These are phyloP conservation scores for Annulohypoxylon truncatum DNA, from an alignment of 2,329 filamentous ascomycete genomes.

Conservation along the genomic window DNA sequence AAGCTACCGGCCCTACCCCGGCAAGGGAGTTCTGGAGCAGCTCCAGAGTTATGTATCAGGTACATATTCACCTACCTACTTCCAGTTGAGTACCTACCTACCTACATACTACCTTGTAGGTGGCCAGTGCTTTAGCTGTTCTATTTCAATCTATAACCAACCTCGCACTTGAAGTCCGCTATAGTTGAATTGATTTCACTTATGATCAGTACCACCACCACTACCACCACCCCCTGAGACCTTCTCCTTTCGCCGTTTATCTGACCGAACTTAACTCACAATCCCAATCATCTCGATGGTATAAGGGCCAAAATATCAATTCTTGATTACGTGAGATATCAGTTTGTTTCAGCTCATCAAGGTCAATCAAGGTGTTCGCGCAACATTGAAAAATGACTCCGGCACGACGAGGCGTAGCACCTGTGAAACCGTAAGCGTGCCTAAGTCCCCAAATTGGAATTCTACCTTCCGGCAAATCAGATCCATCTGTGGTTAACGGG, in stretches of 20 bases:
- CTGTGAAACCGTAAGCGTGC: too few species aligned
- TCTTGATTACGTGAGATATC: neutral
- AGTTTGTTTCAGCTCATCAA: neutral
- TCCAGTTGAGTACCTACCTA: too few species aligned
- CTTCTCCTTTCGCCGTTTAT: neutral
- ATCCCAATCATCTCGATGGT: neutral
- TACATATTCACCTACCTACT: too few species aligned
- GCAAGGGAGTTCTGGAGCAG: slow-evolving; percentile 5
- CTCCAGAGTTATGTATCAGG: neutral
- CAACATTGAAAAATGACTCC: neutral
- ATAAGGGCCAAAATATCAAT: neutral
- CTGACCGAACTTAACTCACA: neutral
- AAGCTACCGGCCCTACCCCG: slow-evolving; percentile 7
- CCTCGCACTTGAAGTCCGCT: too few species aligned
- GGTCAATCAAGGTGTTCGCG: neutral
- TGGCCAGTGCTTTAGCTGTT: too few species aligned
- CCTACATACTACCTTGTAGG: too few species aligned
- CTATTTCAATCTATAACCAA: too few species aligned
- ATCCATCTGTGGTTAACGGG: neutral
- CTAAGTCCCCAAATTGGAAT: neutral
- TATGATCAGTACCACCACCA: neutral
- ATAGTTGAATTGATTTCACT: neutral
- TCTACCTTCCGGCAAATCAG: neutral
- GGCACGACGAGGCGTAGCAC: slow-evolving; percentile 7
- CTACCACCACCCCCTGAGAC: neutral